phyloP scores from a whole-genome alignment of 345 rosid genomes.

The Pistacia integerrima region DNA sequence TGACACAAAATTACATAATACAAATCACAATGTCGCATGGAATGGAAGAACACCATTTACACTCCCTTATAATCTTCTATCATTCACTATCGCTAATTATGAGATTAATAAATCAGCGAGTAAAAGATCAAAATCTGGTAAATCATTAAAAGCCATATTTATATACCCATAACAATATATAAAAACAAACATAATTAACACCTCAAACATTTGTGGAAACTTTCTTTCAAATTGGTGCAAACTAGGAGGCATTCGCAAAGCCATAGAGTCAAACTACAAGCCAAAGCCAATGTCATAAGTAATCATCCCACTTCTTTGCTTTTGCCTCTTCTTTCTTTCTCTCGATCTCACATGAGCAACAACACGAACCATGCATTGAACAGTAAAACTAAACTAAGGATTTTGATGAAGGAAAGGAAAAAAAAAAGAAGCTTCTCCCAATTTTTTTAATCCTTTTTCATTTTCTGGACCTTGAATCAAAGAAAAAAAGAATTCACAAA shows the following conservation, averaged over 20 bases:
- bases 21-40: no score
- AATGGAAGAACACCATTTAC: no score
- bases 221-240: background rate
- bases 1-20: no score
- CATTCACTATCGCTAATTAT: no score
- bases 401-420: background rate
- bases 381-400: background rate
- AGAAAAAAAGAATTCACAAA: conserved; percentile 62
- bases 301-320: conserved; percentile 4
- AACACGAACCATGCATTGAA: background rate
- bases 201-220: background rate
- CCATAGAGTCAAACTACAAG: background rate
- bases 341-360: background rate
- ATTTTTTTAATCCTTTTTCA: background rate
- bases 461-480: background rate
- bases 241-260: background rate
- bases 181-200: background rate
- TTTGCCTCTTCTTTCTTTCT: conserved; percentile 1
- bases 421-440: background rate
- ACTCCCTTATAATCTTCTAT: no score
- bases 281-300: background rate
- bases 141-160: background rate
- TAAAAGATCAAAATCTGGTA: background rate
- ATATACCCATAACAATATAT: background rate
- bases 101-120: no score